Conservation (phyloP, 164 flowering plant species). For the Warburgia ugandensis region DNA sequence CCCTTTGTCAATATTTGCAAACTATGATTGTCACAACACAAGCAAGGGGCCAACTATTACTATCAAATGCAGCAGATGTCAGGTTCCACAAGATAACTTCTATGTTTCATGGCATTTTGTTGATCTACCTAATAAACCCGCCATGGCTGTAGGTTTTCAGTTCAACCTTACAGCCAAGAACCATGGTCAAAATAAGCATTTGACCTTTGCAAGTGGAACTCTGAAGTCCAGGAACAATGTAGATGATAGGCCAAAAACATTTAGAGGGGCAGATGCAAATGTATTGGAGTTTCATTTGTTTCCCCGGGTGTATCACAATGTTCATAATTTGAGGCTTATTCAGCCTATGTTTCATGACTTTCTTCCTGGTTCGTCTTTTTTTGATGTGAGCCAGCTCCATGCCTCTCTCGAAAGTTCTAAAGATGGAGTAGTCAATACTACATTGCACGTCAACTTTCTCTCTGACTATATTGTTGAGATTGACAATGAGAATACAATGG, state of each 20-base stretch:
- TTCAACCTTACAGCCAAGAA: constrained; percentile 68
- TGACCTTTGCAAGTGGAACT: constrained; percentile 65
- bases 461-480: constrained; percentile 84
- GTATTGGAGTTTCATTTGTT: constrained; percentile 71
- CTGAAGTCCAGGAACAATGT: constrained; percentile 40
- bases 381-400: constrained; percentile 45
- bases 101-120: constrained; percentile 89
- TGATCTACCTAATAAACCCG: constrained; percentile 83
- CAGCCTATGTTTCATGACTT: constrained; percentile 93
- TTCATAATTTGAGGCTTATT: constrained; percentile 58
- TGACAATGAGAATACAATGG: constrained; percentile 48
- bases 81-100: constrained; percentile 36
- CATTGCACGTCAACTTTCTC: constrained; percentile 62
- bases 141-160: constrained; percentile 85
- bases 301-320: constrained; percentile 65
- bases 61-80: constrained; percentile 60
- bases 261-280: constrained; percentile 61
- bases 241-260: constrained; percentile 61
- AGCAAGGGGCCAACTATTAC: constrained; percentile 72
- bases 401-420: constrained; percentile 55
- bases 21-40: constrained; percentile 67
- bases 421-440: constrained; percentile 78
- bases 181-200: constrained; percentile 37
- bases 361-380: constrained; percentile 61
- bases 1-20: constrained; percentile 49